Evolutionary conservation across 2,329 filamentous ascomycete genomes (phyloP).

Genomic region (Ophiostoma pallidulum): DNA sequence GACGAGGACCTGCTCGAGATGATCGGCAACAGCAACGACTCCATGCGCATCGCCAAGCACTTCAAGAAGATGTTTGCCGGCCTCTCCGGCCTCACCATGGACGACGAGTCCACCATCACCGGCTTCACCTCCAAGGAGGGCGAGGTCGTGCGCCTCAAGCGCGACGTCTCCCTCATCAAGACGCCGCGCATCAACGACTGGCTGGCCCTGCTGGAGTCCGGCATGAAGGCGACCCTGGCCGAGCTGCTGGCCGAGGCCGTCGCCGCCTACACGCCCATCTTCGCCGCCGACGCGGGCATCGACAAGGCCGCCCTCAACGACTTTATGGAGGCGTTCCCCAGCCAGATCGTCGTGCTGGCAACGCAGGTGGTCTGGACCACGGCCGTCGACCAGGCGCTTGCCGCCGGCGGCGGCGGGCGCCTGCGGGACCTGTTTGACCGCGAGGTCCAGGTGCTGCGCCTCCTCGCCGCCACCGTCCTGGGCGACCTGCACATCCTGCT

Average conservation of each 20-base stretch:
- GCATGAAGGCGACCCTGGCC: conserved; percentile 89
- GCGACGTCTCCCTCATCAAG: conserved; percentile 83
- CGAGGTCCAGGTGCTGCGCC: conserved; percentile 73
- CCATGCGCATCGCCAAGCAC: conserved; percentile 90
- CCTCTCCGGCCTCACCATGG: conserved; percentile 79
- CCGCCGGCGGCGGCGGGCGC: conserved; percentile 47
- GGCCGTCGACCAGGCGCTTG: conserved; percentile 68
- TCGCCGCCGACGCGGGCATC: conserved; percentile 59
- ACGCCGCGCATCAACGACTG: conserved; percentile 98
- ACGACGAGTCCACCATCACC: conserved; percentile 80
- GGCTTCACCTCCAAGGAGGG: conserved; percentile 94
- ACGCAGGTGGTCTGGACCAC: conserved; percentile 92
- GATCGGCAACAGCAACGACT: conserved; percentile 98
- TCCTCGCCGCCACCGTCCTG: conserved; percentile 81
- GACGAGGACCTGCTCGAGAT: conserved; percentile 98
- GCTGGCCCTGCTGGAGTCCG: conserved; percentile 84
- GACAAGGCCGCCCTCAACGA: conserved; percentile 60
- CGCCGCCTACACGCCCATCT: conserved; percentile 70
- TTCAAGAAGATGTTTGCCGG: conserved; percentile 99
- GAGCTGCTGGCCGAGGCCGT: conserved; percentile 83
- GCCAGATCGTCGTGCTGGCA: conserved; percentile 89
- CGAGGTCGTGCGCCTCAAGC: conserved; percentile 78
- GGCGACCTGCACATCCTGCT: conserved; percentile 79
- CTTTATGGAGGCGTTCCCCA: conserved; percentile 80
- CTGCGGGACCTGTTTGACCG: conserved; percentile 66